Evolutionary conservation across 306 rosid genomes (phyloP).

Genomic region (Cyclanthera cordifolia): DNA sequence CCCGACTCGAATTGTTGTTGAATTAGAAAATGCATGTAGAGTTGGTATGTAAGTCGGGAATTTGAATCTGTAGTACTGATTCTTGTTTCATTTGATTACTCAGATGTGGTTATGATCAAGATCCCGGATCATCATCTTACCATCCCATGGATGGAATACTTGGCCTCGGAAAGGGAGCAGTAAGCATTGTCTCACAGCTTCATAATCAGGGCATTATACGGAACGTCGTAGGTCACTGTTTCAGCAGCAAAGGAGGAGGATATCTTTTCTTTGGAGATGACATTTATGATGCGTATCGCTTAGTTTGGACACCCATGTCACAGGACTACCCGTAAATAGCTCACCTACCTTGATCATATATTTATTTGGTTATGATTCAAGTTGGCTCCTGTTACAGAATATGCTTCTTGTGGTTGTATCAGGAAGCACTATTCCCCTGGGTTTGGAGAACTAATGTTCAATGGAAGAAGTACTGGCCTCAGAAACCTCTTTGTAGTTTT

Average conservation of each 20-base stretch:
- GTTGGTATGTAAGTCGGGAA: neutral
- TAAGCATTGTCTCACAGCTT: constrained; percentile 73
- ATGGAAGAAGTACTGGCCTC: constrained; percentile 46
- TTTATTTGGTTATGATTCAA: neutral
- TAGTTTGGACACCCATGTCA: constrained; percentile 60
- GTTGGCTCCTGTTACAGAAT: neutral
- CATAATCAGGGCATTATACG: constrained; percentile 46
- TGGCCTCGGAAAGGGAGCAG: constrained; percentile 78
- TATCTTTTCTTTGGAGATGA: constrained; percentile 70
- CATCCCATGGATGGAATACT: constrained; percentile 78
- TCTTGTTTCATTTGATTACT: constrained; percentile 9
- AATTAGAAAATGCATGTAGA: no score
- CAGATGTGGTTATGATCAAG: constrained; percentile 91
- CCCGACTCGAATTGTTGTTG: no score
- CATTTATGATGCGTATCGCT: constrained; percentile 37
- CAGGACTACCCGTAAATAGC: constrained; percentile 42
- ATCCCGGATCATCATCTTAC: constrained; percentile 43
- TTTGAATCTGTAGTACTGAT: neutral
- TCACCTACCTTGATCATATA: constrained; percentile 12
- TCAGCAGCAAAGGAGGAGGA: constrained; percentile 75
- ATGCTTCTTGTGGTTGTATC: constrained; percentile 20
- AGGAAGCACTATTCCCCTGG: constrained; percentile 85
- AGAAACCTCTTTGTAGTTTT: constrained; percentile 36
- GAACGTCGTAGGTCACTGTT: constrained; percentile 79
- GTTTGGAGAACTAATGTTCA: constrained; percentile 51